phyloP scores from a whole-genome alignment of 177 flowering plant species.

The Vitis hybrid region DNA sequence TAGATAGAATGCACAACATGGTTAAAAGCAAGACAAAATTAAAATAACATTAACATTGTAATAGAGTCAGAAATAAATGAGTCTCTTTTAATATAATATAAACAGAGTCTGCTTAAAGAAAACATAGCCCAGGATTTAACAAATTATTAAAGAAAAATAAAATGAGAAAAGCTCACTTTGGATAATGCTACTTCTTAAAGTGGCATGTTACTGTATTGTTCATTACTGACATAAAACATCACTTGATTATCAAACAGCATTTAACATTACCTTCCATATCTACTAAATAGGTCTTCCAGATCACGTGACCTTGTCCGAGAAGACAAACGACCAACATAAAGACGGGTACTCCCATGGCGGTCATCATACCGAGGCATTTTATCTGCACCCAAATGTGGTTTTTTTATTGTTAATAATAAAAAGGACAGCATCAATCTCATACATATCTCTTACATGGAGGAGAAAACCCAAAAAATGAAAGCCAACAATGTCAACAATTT shows the following conservation, averaged over 20 bases:
- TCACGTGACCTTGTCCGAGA: slow-evolving; percentile 86
- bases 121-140: background rate
- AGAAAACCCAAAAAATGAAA: no score
- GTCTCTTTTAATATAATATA: no score
- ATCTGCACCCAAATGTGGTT: slow-evolving; percentile 8
- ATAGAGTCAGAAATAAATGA: no score
- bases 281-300: slow-evolving; percentile 70
- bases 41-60: no score
- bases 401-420: background rate
- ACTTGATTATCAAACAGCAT: background rate
- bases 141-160: background rate
- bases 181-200: no score
- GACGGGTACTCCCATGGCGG: slow-evolving; percentile 63
- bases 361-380: slow-evolving; percentile 90
- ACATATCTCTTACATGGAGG: no score
- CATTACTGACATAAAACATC: background rate
- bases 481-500: no score
- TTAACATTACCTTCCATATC: slow-evolving; percentile 75
- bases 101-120: background rate
- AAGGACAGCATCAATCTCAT: background rate
- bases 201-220: no score
- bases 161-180: background rate
- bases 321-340: slow-evolving; percentile 86
- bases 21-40: no score
- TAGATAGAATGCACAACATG: no score